Percentiles rank a stretch among this genome's conserved stretches.
phyloP scores from a whole-genome alignment of 441 rosid genomes.

The Erysimum cheiri region DNA sequence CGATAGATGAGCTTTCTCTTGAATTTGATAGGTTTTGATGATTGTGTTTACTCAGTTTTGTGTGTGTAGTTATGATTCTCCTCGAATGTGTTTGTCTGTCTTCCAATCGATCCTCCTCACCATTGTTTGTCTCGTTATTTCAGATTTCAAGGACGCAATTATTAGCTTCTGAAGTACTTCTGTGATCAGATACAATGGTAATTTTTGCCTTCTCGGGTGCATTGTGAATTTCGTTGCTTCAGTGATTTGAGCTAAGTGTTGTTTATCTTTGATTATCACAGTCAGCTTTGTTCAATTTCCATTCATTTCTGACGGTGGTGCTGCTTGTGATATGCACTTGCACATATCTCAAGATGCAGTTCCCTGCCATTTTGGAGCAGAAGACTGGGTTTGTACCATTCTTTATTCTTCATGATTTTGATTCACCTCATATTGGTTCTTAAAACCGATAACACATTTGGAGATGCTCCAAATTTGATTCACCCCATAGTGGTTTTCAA shows the following conservation, averaged over 20 bases:
- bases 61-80: background rate
- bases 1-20: background rate
- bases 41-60: background rate
- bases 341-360: conserved; percentile 93
- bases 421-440: background rate
- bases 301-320: conserved; percentile 88
- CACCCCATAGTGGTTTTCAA: background rate
- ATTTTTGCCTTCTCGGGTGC: background rate
- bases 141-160: conserved; percentile 24
- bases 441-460: background rate
- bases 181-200: conserved; percentile 36
- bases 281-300: conserved; percentile 97
- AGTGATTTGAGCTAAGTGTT: conserved; percentile 31
- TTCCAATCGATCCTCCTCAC: background rate
- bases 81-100: background rate
- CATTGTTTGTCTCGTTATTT: conserved; percentile 12
- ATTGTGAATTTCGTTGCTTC: background rate
- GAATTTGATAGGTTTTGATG: conserved; percentile 30
- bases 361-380: conserved; percentile 92
- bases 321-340: conserved; percentile 94
- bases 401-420: background rate
- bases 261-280: conserved; percentile 37
- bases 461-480: background rate
- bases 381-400: conserved; percentile 72
- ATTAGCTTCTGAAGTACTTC: conserved; percentile 20